These are phyloP conservation scores for Ogataea populi-albae DNA, from an alignment of 805 yeast species.

Conservation along the genomic window DNA sequence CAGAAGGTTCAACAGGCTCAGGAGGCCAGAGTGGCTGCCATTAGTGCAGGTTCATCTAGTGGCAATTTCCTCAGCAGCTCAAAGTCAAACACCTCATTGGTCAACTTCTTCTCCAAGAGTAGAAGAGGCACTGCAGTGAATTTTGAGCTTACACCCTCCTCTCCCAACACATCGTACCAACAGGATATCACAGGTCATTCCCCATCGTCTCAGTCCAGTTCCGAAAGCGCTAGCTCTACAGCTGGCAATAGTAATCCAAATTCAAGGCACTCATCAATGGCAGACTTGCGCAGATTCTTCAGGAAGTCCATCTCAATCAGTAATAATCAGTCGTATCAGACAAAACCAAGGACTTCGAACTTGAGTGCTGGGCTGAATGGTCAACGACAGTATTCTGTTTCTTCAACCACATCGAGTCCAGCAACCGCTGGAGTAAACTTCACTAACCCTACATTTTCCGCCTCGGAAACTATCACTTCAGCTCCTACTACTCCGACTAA, in stretches of 20 bases:
- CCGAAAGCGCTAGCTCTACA: conserved; percentile 22
- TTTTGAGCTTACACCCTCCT: conserved; percentile 26
- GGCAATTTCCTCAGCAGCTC: conserved; percentile 14
- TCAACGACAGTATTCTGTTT: conserved; percentile 26
- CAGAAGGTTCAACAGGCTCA: conserved; percentile 62
- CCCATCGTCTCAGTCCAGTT: conserved; percentile 32
- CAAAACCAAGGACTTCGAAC: conserved; percentile 31
- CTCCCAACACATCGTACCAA: conserved; percentile 31
- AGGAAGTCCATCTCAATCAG: conserved; percentile 41
- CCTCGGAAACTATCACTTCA: conserved; percentile 6
- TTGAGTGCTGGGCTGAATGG: conserved; percentile 35
- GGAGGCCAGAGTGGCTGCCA: conserved; percentile 39
- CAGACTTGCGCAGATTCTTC: conserved; percentile 71
- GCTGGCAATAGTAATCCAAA: conserved; percentile 31
- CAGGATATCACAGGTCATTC: conserved; percentile 32
- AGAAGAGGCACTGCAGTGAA: conserved; percentile 37
- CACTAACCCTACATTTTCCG: conserved; percentile 12
- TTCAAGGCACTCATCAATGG: conserved; percentile 74
- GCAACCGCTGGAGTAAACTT: conserved; percentile 15
- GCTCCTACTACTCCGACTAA: conserved; percentile 11
- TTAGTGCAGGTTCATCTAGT: conserved; percentile 5
- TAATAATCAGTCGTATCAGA: conserved; percentile 18
- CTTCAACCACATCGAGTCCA: conserved; percentile 10
- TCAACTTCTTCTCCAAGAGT: conserved; percentile 48
- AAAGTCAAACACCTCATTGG: conserved; percentile 45